phyloP scores from a whole-genome alignment of 208 protist genomes.

The Acanthamoeba royreba region DNA sequence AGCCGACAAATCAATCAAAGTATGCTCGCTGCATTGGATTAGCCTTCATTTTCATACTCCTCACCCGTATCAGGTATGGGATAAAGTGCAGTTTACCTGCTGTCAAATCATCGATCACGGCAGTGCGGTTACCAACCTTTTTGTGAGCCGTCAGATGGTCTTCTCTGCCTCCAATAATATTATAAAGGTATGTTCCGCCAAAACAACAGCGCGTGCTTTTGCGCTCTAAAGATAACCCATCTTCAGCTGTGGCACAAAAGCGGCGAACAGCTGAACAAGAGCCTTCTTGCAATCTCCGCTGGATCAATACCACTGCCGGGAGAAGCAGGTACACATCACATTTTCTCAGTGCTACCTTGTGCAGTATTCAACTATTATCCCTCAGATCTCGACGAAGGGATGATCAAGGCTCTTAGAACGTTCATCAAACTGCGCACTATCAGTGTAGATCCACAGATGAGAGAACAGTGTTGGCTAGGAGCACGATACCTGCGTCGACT shows the following conservation, averaged over 20 bases:
- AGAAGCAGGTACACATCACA: neutral
- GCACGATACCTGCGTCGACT: constrained; percentile 10
- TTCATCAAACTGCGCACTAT: neutral
- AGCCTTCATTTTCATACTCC: too few species aligned
- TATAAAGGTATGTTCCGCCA: neutral
- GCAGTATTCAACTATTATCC: too few species aligned
- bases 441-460: constrained; percentile 10
- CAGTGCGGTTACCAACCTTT: neutral
- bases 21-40: neutral
- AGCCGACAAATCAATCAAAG: neutral
- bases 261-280: neutral
- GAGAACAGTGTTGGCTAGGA: constrained; percentile 18
- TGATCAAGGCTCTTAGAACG: neutral
- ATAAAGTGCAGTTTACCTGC: constrained; percentile 16
- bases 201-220: too few species aligned
- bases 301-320: neutral
- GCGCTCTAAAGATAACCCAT: too few species aligned
- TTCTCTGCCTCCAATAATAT: neutral
- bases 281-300: neutral
- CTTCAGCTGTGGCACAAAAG: neutral
- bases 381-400: neutral
- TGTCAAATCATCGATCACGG: constrained; percentile 13
- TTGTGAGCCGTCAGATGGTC: neutral
- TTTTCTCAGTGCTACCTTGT: too few species aligned
- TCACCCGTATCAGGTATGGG: constrained; percentile 11